Evolutionary conservation across 2,329 filamentous ascomycete genomes (phyloP), one percentile per base, ranked within the genome.

Genomic region (Graphilbum ipis-grandicollis): DNA sequence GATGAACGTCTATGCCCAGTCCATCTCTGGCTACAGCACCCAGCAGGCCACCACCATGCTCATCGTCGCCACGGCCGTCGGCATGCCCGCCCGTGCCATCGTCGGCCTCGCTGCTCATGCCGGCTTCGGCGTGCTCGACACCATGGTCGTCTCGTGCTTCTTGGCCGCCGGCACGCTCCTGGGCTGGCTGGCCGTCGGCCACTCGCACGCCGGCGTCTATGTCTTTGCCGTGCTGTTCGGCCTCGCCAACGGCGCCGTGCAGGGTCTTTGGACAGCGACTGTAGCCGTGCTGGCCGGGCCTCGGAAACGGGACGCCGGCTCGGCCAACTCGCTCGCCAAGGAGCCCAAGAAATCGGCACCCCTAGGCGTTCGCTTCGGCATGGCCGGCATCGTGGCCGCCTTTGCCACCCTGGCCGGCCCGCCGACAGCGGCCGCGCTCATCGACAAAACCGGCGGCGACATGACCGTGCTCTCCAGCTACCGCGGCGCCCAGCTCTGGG

Each of bases 11-110:
- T 48, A 50, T 38, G 53, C 52, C 34, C 44, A 49, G 17, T 48
- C 61, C 15, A 48, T 60, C 15, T 46, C 66, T 17, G 52, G 55
- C 33, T 58, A 72, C 39, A 56, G 59, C 14, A 61, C 66, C 25
- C 53, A 55, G 5, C 58, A 66, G 6, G 65, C 66, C 3, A 62
- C 73, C 41, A 61, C 61, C 19, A 53, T 76, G 2, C 57, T 77
- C 2, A 55, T 78, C 33, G 60, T 74, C 15, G 59, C 65, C 13
- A 74, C 75, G 42, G 68, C 60, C 9, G 54, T 71, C 14, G 70
- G 71, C 2, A 58, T 75, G 4, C 48, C 67, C 1, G 59, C 63
- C n/a, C 68, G 72, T 1, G 51, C 71, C 1, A 43, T 72, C 1
- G 62, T 65, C 0, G 65, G 63, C 12, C 62, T 60, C 41, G 46